phyloP scores from a whole-genome alignment of 768 basidiomycete genomes.

The Suillus subluteus region DNA sequence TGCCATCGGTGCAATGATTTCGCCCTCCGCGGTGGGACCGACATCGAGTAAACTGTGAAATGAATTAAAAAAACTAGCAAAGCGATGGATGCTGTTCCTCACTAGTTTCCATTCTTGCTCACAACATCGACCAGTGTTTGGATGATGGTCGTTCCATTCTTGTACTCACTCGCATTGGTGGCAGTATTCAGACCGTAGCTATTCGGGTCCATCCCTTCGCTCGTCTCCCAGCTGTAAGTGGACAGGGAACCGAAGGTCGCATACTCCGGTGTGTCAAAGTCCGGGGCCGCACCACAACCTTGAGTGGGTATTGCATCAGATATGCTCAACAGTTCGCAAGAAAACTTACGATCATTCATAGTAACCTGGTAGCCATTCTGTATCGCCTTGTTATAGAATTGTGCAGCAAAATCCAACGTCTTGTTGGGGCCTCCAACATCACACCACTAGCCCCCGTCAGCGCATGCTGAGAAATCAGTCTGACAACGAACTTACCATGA shows the following conservation, averaged over 20 bases:
- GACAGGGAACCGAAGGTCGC: conserved; percentile 49
- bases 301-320: background rate
- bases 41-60: conserved; percentile 50
- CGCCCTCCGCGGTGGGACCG: conserved; percentile 58
- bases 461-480: background rate
- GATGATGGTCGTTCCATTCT: conserved; percentile 51
- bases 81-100: conserved; percentile 18
- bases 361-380: conserved; percentile 49
- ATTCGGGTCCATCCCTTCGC: conserved; percentile 59
- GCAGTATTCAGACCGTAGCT: conserved; percentile 52
- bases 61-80: background rate
- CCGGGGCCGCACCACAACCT: conserved; percentile 55
- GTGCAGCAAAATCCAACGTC: conserved; percentile 46
- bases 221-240: conserved; percentile 57
- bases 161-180: conserved; percentile 48
- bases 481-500: conserved; percentile 45
- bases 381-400: conserved; percentile 49
- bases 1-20: conserved; percentile 52
- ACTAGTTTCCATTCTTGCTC: conserved; percentile 68
- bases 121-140: conserved; percentile 59
- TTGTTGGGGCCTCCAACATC: conserved; percentile 58
- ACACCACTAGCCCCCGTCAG: conserved; percentile 48
- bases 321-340: background rate
- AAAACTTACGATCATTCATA: conserved; percentile 43
- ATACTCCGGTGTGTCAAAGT: conserved; percentile 63